Evolutionary conservation across 2,329 filamentous ascomycete genomes (phyloP).

Genomic region (Trichoderma endophyticum): DNA sequence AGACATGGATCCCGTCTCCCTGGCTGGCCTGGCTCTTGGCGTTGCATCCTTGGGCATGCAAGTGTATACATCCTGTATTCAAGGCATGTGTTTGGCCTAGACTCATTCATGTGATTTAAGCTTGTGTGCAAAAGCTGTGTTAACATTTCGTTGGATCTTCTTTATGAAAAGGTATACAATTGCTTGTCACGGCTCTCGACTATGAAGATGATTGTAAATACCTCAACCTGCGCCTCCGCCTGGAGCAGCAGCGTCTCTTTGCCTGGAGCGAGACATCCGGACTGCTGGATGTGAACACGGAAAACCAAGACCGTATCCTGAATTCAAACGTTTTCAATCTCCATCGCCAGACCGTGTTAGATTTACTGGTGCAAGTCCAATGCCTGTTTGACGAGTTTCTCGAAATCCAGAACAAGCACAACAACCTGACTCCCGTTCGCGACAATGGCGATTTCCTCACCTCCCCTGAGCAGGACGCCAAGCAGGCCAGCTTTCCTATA

Average conservation of each 20-base stretch:
- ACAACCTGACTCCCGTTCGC: slow-evolving; percentile 33
- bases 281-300: slow-evolving; percentile 42
- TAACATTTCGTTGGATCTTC: background rate
- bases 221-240: slow-evolving; percentile 46
- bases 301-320: slow-evolving; percentile 41
- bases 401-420: slow-evolving; percentile 40
- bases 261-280: slow-evolving; percentile 50
- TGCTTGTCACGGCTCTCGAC: slow-evolving; percentile 46
- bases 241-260: slow-evolving; percentile 50
- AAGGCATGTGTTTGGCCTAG: slow-evolving; percentile 31
- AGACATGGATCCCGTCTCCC: slow-evolving; percentile 43
- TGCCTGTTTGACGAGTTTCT: slow-evolving; percentile 47
- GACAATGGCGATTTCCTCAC: slow-evolving; percentile 36
- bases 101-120: background rate
- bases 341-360: slow-evolving; percentile 48
- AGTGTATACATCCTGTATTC: slow-evolving; percentile 33
- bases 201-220: slow-evolving; percentile 48
- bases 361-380: slow-evolving; percentile 46
- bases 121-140: background rate
- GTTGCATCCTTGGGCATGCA: slow-evolving; percentile 46
- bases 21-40: slow-evolving; percentile 42
- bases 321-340: slow-evolving; percentile 48
- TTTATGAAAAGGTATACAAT: slow-evolving; percentile 40
- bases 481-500: slow-evolving; percentile 44
- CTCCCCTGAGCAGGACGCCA: slow-evolving; percentile 44